Evolutionary conservation across 179 eudicot species (phyloP).

Genomic region (Corrigiola litoralis): DNA sequence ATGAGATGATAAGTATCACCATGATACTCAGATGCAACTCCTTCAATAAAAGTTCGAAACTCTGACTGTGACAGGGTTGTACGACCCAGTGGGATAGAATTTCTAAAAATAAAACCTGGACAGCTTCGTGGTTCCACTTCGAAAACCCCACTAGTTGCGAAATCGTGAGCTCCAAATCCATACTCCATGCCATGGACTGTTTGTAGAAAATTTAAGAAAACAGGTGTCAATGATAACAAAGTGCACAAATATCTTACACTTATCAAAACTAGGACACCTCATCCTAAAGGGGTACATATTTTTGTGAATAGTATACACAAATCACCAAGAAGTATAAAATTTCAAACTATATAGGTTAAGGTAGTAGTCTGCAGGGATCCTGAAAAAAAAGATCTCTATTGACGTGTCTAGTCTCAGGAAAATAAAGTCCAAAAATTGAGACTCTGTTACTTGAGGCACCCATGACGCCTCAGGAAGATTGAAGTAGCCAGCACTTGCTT

Average conservation of each 20-base stretch:
- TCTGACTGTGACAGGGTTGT: conserved; percentile 62
- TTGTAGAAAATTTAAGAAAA: not conserved
- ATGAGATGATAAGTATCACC: conserved; percentile 94
- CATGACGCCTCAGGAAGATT: no score
- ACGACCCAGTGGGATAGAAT: conserved; percentile 64
- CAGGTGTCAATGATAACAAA: not conserved
- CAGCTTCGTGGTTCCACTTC: conserved; percentile 95
- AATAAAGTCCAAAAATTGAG: no score
- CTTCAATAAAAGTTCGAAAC: conserved; percentile 70
- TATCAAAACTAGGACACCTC: no score
- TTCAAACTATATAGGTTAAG: no score
- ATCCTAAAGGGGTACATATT: no score
- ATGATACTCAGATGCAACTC: conserved; percentile 77
- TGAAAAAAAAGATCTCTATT: no score
- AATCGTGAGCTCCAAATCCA: conserved; percentile 98
- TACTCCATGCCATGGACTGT: conserved; percentile 94
- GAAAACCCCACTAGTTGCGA: conserved; percentile 85
- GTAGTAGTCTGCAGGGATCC: no score
- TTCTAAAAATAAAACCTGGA: conserved; percentile 86
- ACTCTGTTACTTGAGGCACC: no score
- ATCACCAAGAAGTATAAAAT: no score
- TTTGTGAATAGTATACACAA: no score
- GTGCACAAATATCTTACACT: not conserved
- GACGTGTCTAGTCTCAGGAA: no score
- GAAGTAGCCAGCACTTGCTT: no score